phyloP scores from a whole-genome alignment of 2,329 filamentous ascomycete species.

The Colletotrichum incanum region DNA sequence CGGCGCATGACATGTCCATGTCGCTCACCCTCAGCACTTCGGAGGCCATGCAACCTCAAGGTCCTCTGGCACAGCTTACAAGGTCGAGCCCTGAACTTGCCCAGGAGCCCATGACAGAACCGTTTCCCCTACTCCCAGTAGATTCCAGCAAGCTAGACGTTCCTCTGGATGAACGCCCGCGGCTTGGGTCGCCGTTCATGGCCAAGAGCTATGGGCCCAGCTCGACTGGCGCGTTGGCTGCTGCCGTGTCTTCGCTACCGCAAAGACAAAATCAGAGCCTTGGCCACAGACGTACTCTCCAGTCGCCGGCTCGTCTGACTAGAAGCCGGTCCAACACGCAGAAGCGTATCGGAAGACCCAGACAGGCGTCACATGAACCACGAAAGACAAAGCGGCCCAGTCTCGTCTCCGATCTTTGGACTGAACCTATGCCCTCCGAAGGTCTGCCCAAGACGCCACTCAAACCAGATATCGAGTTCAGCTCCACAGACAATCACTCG shows the following conservation, averaged over 20 bases:
- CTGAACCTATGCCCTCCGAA: conserved; percentile 56
- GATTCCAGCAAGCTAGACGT: conserved; percentile 42
- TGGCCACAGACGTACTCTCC: conserved; percentile 65
- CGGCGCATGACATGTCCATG: conserved; percentile 73
- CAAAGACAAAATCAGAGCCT: conserved; percentile 64
- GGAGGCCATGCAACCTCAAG: conserved; percentile 75
- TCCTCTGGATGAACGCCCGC: conserved; percentile 50
- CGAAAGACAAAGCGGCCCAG: conserved; percentile 68
- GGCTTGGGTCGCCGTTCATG: conserved; percentile 70
- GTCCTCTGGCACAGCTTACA: conserved; percentile 74
- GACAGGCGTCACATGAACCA: conserved; percentile 62
- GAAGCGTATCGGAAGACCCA: conserved; percentile 64
- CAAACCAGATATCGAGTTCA: conserved; percentile 51
- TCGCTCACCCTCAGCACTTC: conserved; percentile 76
- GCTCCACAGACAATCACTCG: conserved; percentile 52
- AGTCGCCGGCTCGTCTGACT: conserved; percentile 68
- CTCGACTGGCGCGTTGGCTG: conserved; percentile 66
- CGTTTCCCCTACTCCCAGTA: conserved; percentile 28
- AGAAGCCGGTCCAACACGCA: conserved; percentile 68
- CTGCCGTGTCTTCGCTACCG: conserved; percentile 54
- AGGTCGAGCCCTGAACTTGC: conserved; percentile 55
- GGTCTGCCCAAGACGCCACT: conserved; percentile 45
- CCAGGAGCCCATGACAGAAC: conserved; percentile 42
- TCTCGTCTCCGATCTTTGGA: conserved; percentile 69
- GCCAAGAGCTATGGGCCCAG: conserved; percentile 75